A percentile compares a stretch with the other conserved stretches of the same genome.
Evolutionary conservation across 2,329 filamentous ascomycete species (phyloP).

Genomic region (Cladosporium sp.): DNA sequence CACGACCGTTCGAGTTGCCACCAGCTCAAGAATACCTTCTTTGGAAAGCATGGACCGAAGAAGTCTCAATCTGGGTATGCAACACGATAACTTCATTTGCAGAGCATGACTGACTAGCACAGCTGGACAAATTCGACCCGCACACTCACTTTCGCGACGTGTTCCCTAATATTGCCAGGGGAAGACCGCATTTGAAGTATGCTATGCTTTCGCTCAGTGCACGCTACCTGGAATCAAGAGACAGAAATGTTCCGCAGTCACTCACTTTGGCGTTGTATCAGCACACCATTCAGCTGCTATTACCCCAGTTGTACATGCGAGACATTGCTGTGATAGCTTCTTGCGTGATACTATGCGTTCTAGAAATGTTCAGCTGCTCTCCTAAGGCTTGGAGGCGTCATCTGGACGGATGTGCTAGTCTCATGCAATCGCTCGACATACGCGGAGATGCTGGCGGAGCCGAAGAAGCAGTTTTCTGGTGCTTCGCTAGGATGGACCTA

Average conservation of each 20-base stretch:
- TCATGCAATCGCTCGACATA: slow-evolving; percentile 46
- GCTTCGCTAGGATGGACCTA: slow-evolving; percentile 53
- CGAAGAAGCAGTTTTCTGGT: slow-evolving; percentile 52
- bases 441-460: slow-evolving; percentile 48
- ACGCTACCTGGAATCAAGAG: slow-evolving; percentile 46
- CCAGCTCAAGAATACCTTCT: slow-evolving; percentile 15
- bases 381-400: slow-evolving; percentile 49
- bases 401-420: slow-evolving; percentile 50
- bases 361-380: slow-evolving; percentile 44
- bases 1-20: slow-evolving; percentile 12
- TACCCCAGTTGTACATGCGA: slow-evolving; percentile 37
- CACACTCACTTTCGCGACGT: slow-evolving; percentile 47
- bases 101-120: neutral
- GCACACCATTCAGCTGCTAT: slow-evolving; percentile 41
- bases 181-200: slow-evolving; percentile 40
- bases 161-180: slow-evolving; percentile 43
- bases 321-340: slow-evolving; percentile 42
- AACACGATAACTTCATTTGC: neutral
- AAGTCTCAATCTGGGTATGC: slow-evolving; percentile 44
- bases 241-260: slow-evolving; percentile 37
- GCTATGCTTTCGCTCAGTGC: slow-evolving; percentile 50
- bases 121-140: slow-evolving; percentile 53
- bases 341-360: slow-evolving; percentile 40
- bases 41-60: slow-evolving; percentile 41
- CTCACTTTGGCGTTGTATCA: slow-evolving; percentile 51